phyloP scores from a whole-genome alignment of 352 stramenopile species.

The Phytophthora chlamydospora region DNA sequence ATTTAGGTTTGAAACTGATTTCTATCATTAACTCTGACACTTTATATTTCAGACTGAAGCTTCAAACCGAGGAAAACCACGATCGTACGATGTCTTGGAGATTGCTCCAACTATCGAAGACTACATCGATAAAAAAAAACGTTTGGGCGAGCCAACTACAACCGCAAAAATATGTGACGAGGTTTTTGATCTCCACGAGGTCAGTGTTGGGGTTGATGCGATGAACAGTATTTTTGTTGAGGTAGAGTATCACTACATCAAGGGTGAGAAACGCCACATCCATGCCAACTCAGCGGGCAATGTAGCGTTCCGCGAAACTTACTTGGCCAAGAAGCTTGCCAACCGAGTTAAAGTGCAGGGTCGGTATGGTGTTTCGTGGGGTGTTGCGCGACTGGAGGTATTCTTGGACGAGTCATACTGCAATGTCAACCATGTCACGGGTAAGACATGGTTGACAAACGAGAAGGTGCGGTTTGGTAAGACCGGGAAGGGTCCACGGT shows the following conservation, averaged over 20 bases:
- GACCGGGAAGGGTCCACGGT: slow-evolving; percentile 9
- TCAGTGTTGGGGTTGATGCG: too few relatives aligned
- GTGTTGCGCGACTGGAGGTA: slow-evolving; percentile 6
- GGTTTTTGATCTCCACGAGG: too few relatives aligned
- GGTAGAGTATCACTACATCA: slow-evolving; percentile 13
- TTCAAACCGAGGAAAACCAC: background rate
- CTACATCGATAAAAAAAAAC: too few relatives aligned
- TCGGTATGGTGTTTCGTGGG: background rate
- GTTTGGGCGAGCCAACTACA: too few relatives aligned
- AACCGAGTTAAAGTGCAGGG: slow-evolving; percentile 4
- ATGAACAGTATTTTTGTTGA: background rate
- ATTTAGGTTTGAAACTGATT: too few relatives aligned
- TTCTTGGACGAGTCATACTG: slow-evolving; percentile 31
- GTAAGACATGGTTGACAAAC: slow-evolving; percentile 25
- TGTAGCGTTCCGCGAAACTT: slow-evolving; percentile 9
- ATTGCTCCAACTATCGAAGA: too few relatives aligned
- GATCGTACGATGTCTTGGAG: background rate
- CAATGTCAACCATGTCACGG: slow-evolving; percentile 28
- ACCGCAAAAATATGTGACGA: too few relatives aligned
- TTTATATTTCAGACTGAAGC: too few relatives aligned
- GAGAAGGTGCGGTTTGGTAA: slow-evolving; percentile 18
- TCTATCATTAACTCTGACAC: too few relatives aligned
- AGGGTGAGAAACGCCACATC: slow-evolving; percentile 25
- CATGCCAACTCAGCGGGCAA: slow-evolving; percentile 16
- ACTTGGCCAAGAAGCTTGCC: slow-evolving; percentile 22